Evolutionary conservation across 495 filamentous ascomycete species (phyloP), one percentile per base, ranked within the genome.

Genomic region (Thermochaetoides thermophila): DNA sequence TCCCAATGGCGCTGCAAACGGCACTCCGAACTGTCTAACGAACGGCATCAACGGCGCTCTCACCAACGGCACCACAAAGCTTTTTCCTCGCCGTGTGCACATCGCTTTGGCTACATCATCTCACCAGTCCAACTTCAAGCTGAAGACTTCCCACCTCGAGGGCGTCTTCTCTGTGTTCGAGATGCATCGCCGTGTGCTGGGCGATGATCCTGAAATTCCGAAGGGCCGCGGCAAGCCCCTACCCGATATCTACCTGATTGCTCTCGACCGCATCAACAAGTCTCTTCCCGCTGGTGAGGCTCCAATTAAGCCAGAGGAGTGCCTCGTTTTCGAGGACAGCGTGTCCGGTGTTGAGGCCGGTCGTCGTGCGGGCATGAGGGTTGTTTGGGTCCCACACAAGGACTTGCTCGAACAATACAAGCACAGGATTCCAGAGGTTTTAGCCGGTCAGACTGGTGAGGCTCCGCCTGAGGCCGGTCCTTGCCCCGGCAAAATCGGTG

Each of bases 251-350:
- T 99, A 89, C 49, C 58, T 91, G 10, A 55, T 96, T 1, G 91
- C 91, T 0, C 58, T 99, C 29, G 63, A 81, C 57, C 81, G 74
- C 1, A 78, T 99, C 46, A 99, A 99, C 55, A 63, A 62, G 2
- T 71, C 68, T 6, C 49, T 89, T 9, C 53, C 69, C 1, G 57
- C 66, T 26, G 75, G 73, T 0, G 74, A 86, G 48, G 52, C 57
- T 20, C 73, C 78, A 40, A 76, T 99, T 26, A 62, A 44, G 29
- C 82, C 85, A 0, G 78, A 78, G 43, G 89, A 99, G 52, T 95
- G 87, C 55, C 62, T 99, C 7, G 89, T 99, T 0, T 95, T 99
- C 48, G 89, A 99, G 55, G 89, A 99, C 53, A 76, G 74, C 16
- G 86, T 96, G 3, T 82, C 84, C 0, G 89, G 89, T 0, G 84